These are phyloP conservation scores for Hamigera avellanea DNA, from an alignment of 495 filamentous ascomycete species.

Conservation along the genomic window DNA sequence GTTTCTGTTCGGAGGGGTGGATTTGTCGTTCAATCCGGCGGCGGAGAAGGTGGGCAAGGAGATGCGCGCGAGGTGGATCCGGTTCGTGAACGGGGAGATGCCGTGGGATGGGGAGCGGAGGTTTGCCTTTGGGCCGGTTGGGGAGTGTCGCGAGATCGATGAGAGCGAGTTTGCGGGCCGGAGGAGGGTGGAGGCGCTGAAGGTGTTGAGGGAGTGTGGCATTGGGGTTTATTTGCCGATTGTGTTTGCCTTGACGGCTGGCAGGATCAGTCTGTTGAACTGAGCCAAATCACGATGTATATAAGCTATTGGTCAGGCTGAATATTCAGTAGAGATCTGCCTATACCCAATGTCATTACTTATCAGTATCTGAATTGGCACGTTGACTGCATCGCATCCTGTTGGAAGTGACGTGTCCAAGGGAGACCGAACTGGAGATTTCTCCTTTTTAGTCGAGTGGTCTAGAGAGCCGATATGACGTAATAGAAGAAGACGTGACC, in stretches of 20 bases:
- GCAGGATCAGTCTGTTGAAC: slow-evolving; percentile 27
- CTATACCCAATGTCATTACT: no score
- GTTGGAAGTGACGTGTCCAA: no score
- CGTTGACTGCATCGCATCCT: no score
- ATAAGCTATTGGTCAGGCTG: no score
- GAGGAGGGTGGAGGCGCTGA: slow-evolving; percentile 16
- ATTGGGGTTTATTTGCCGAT: slow-evolving; percentile 22
- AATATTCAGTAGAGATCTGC: no score
- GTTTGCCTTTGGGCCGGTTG: slow-evolving; percentile 25
- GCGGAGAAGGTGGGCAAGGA: slow-evolving; percentile 19
- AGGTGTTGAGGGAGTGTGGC: slow-evolving; percentile 19
- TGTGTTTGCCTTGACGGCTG: slow-evolving; percentile 20
- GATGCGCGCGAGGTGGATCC: slow-evolving; percentile 25
- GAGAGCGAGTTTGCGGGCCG: slow-evolving; percentile 20
- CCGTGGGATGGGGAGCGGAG: slow-evolving; percentile 18
- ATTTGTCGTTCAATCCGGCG: slow-evolving; percentile 20
- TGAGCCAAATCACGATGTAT: slow-evolving; percentile 10
- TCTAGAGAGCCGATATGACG: no score
- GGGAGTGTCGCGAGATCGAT: slow-evolving; percentile 23
- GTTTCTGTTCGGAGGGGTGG: slow-evolving; percentile 25
- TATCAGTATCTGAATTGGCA: no score
- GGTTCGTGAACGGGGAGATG: slow-evolving; percentile 17
- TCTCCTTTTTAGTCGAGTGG: no score
- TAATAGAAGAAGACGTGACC: no score
- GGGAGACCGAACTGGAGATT: no score